Evolutionary conservation across 495 filamentous ascomycete species (phyloP).

Genomic region (Talaromyces wortmannii): DNA sequence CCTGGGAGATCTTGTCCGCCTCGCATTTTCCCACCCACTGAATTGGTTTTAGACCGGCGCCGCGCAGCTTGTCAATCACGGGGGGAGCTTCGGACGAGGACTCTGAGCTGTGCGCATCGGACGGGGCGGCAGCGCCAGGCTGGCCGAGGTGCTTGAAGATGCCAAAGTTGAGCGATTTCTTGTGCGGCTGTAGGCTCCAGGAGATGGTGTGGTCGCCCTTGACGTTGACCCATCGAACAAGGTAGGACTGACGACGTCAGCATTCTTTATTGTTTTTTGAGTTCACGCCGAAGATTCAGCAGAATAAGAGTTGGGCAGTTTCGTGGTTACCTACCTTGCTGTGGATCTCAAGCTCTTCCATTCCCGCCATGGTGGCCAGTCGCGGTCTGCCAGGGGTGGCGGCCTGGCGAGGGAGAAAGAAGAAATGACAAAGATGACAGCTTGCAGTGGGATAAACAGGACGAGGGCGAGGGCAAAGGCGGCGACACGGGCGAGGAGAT

Average conservation of each 20-base stretch:
- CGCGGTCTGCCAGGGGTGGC: no score
- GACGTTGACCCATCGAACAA: constrained; percentile 94
- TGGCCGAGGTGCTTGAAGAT: constrained; percentile 93
- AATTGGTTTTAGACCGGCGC: constrained; percentile 77
- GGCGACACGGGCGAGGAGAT: no score
- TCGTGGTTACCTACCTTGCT: constrained; percentile 66
- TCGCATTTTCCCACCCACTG: constrained; percentile 93
- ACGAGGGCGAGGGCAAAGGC: no score
- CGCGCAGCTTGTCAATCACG: constrained; percentile 74
- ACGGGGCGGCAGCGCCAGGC: constrained; percentile 28
- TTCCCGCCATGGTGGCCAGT: constrained; percentile 63
- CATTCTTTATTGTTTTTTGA: background rate
- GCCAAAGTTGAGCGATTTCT: constrained; percentile 96
- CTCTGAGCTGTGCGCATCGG: constrained; percentile 34
- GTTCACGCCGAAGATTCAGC: no score
- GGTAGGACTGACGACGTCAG: constrained; percentile 65
- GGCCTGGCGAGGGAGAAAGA: no score
- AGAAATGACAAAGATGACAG: no score
- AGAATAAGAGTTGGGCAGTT: background rate
- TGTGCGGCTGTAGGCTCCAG: constrained; percentile 95
- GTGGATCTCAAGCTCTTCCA: constrained; percentile 96
- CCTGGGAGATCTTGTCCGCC: constrained; percentile 90
- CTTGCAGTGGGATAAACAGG: no score
- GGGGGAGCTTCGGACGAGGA: constrained; percentile 30
- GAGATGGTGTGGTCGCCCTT: constrained; percentile 85